A percentile compares a stretch with the other conserved stretches of the same genome.
Evolutionary conservation across 495 filamentous ascomycete genomes (phyloP).

Genomic region (Poronia punctata): DNA sequence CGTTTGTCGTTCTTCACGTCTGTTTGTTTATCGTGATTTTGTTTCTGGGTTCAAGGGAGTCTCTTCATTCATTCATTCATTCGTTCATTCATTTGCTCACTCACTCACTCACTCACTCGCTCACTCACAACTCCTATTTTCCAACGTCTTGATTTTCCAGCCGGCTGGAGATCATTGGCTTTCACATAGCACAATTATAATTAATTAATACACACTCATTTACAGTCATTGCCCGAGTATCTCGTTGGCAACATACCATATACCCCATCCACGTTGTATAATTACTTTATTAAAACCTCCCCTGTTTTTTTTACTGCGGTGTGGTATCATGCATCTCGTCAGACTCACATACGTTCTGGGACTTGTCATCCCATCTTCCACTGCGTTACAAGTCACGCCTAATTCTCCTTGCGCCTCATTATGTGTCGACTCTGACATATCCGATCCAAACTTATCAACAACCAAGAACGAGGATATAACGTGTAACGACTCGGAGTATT

Average conservation of each 20-base stretch:
- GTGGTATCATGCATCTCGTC: conserved; percentile 19
- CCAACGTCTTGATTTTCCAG: conserved; percentile 3
- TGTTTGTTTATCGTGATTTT: neutral
- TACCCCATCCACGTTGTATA: too few relatives aligned
- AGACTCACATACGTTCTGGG: conserved; percentile 13
- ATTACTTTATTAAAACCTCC: too few relatives aligned
- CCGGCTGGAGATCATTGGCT: conserved; percentile 8
- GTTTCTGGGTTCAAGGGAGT: neutral
- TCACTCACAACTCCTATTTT: neutral
- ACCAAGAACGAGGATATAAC: conserved; percentile 38
- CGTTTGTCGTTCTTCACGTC: neutral
- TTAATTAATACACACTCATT: conserved; percentile 12
- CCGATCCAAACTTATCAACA: conserved; percentile 39
- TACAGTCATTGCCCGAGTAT: neutral
- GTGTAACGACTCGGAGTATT: conserved; percentile 37
- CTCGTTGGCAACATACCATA: neutral
- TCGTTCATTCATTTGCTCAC: too few relatives aligned
- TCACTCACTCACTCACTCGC: too few relatives aligned
- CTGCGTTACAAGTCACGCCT: conserved; percentile 41
- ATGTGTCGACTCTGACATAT: conserved; percentile 37
- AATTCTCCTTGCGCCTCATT: conserved; percentile 44
- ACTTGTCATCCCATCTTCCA: conserved; percentile 17
- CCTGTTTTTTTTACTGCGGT: neutral
- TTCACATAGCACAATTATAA: conserved; percentile 5
- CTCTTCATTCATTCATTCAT: neutral